Percentiles rank a stretch among this genome's conserved stretches.
phyloP scores from a whole-genome alignment of 352 stramenopile species.

The Blastocystis sp. region DNA sequence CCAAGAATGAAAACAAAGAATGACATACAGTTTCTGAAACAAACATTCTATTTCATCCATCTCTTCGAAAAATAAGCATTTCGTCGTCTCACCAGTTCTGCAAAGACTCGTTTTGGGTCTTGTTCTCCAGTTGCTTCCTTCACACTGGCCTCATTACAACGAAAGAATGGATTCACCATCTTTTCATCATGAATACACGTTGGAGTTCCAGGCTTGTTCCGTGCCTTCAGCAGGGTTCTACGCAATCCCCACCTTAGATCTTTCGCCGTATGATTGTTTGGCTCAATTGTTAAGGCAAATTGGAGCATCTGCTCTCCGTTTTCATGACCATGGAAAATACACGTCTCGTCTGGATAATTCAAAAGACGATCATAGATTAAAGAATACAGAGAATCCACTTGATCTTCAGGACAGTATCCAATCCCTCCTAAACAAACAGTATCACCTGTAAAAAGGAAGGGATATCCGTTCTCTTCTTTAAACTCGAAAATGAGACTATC shows the following conservation, averaged over 20 bases:
- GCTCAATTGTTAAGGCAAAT: conserved; percentile 33
- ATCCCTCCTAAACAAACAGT: conserved; percentile 7
- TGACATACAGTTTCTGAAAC: neutral
- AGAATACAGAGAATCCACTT: conserved; percentile 8
- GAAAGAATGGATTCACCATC: conserved; percentile 61
- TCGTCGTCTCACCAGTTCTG: conserved; percentile 11
- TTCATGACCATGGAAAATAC: conserved; percentile 54
- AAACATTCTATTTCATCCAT: conserved; percentile 47
- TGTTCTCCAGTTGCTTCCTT: conserved; percentile 14
- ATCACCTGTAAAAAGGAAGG: conserved; percentile 58
- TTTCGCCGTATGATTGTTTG: neutral
- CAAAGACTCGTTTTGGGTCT: conserved; percentile 30
- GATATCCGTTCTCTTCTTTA: conserved; percentile 28
- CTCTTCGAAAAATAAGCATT: conserved; percentile 40
- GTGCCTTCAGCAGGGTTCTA: conserved; percentile 25
- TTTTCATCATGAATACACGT: conserved; percentile 59
- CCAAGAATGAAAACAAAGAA: too few relatives aligned
- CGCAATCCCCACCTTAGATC: neutral
- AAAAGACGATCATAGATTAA: conserved; percentile 55
- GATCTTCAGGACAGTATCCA: conserved; percentile 37
- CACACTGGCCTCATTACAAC: conserved; percentile 12
- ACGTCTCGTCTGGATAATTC: conserved; percentile 51
- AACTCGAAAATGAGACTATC: conserved; percentile 60
- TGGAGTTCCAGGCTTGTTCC: conserved; percentile 26
- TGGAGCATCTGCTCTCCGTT: conserved; percentile 56